phyloP scores from a whole-genome alignment of 2,329 filamentous ascomycete genomes.

The Trichoderma oligosporum region DNA sequence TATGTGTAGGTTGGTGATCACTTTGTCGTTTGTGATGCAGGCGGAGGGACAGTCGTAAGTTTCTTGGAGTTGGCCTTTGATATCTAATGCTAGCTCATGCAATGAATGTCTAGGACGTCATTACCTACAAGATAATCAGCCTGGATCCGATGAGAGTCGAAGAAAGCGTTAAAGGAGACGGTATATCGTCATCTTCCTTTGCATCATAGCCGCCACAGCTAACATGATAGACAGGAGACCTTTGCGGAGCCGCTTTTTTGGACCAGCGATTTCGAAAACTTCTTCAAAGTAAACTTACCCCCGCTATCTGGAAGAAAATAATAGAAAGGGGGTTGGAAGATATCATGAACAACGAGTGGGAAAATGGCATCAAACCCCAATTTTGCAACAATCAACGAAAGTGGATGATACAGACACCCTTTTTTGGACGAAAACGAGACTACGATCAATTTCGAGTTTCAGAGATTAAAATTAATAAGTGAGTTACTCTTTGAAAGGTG shows the following conservation, averaged over 20 bases:
- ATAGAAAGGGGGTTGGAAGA: background rate
- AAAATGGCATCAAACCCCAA: conserved; percentile 30
- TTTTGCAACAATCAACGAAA: conserved; percentile 21
- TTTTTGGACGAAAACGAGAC: background rate
- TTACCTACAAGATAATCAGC: conserved; percentile 34
- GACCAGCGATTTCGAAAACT: conserved; percentile 36
- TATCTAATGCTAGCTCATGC: background rate
- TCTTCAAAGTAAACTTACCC: background rate
- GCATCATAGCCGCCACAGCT: background rate
- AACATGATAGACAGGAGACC: conserved; percentile 26
- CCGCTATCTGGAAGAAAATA: background rate
- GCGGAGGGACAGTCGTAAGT: conserved; percentile 36
- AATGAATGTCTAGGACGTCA: conserved; percentile 37
- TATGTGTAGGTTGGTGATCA: conserved; percentile 22
- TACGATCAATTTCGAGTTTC: background rate
- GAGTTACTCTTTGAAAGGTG: background rate
- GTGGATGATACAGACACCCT: conserved; percentile 25
- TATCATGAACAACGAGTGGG: conserved; percentile 30
- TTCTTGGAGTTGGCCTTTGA: background rate
- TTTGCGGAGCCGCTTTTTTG: conserved; percentile 41
- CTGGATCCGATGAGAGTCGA: conserved; percentile 29
- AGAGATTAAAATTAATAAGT: background rate
- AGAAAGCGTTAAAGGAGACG: conserved; percentile 36
- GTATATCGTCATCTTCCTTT: background rate
- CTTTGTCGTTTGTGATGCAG: conserved; percentile 37